Conservation (phyloP, 352 stramenopile species). For the Globisporangium lucens region DNA sequence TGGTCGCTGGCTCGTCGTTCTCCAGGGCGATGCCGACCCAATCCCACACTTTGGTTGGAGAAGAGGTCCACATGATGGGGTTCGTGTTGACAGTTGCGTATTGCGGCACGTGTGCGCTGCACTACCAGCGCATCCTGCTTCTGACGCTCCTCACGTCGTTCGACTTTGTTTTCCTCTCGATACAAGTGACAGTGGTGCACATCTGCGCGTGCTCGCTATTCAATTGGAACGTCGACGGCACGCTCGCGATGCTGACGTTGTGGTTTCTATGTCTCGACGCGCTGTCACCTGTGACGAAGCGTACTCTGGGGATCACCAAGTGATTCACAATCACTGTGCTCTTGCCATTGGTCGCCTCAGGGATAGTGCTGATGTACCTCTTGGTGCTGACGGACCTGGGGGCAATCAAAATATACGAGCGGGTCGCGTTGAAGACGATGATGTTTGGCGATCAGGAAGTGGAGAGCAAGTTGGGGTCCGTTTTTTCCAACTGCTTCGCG, state of each 20-base stretch:
- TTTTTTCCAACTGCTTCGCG: constrained; percentile 22
- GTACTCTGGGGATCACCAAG: constrained; percentile 13
- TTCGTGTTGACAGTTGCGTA: neutral
- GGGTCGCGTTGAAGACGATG: neutral
- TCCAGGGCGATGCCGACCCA: too few relatives aligned
- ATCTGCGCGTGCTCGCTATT: constrained; percentile 14
- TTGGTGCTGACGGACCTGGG: neutral
- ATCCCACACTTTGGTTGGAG: neutral
- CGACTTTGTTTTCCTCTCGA: constrained; percentile 19
- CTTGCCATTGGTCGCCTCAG: neutral
- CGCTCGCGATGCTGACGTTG: constrained; percentile 2
- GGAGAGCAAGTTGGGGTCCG: constrained; percentile 18
- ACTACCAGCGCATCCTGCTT: constrained; percentile 10
- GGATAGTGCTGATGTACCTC: neutral
- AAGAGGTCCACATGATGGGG: neutral
- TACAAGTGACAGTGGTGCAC: constrained; percentile 9
- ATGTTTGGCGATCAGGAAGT: neutral
- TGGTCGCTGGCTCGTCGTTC: neutral
- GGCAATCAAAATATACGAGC: neutral
- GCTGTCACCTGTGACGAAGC: constrained; percentile 20
- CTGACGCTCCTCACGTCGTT: constrained; percentile 16
- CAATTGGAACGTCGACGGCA: constrained; percentile 13
- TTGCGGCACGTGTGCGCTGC: neutral
- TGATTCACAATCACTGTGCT: constrained; percentile 10
- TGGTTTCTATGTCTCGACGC: constrained; percentile 26